phyloP scores from a whole-genome alignment of 805 yeast species.

The Candida coquimbonensis region DNA sequence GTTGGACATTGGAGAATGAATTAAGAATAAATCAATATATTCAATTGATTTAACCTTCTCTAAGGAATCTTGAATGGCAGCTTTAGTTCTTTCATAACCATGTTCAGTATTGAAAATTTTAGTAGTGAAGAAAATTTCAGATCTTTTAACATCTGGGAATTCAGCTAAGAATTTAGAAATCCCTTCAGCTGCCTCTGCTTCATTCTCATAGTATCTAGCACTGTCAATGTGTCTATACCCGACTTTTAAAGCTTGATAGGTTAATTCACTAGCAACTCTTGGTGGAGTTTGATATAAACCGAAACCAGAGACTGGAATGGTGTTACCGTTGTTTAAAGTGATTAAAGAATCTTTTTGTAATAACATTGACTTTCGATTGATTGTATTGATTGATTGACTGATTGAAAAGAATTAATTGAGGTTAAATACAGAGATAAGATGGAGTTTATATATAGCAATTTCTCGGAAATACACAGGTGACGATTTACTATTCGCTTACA shows the following conservation, averaged over 20 bases:
- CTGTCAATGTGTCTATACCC: slow-evolving; percentile 72
- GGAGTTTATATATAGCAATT: too few relatives aligned
- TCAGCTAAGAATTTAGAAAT: slow-evolving; percentile 42
- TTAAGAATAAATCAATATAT: slow-evolving; percentile 63
- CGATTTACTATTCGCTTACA: too few relatives aligned
- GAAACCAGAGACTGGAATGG: slow-evolving; percentile 7
- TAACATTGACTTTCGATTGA: too few relatives aligned
- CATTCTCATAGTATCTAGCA: slow-evolving; percentile 61
- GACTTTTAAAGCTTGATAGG: slow-evolving; percentile 49
- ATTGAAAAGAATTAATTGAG: too few relatives aligned
- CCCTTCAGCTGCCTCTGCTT: slow-evolving; percentile 61
- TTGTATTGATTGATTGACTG: too few relatives aligned
- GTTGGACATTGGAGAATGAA: slow-evolving; percentile 57
- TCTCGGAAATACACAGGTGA: too few relatives aligned
- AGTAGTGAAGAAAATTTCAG: slow-evolving; percentile 33
- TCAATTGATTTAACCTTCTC: slow-evolving; percentile 41
- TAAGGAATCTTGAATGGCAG: slow-evolving; percentile 50
- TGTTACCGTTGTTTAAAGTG: background rate
- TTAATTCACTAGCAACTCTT: slow-evolving; percentile 18
- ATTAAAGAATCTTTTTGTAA: too few relatives aligned
- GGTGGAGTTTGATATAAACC: slow-evolving; percentile 9
- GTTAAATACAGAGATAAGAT: too few relatives aligned
- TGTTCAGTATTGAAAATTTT: slow-evolving; percentile 14
- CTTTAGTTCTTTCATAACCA: slow-evolving; percentile 47
- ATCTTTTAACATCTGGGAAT: slow-evolving; percentile 46